Conservation (phyloP, 2,329 filamentous ascomycete species). For the Blumeria graminis region DNA sequence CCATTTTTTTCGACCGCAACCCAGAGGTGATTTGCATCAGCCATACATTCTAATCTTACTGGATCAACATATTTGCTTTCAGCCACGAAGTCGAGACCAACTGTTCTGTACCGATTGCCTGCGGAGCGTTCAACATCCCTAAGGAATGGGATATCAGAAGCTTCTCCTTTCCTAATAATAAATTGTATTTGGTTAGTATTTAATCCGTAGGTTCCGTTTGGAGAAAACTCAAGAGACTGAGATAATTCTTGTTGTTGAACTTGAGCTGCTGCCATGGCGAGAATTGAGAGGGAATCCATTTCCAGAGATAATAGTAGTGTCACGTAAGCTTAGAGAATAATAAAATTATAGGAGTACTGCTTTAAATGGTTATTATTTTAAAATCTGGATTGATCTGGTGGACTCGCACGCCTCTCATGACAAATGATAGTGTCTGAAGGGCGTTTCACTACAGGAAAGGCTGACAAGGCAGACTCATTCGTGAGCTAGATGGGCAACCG, state of each 20-base stretch:
- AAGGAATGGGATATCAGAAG: conserved; percentile 11
- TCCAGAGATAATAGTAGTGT: too few species aligned
- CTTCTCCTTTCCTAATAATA: conserved; percentile 9
- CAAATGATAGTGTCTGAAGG: too few species aligned
- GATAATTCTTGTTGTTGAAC: conserved; percentile 8
- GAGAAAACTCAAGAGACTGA: not conserved
- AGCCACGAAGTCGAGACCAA: conserved; percentile 8
- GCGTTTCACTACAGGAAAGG: too few species aligned
- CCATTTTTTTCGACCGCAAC: conserved; percentile 10
- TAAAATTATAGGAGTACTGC: too few species aligned
- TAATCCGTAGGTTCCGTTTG: not conserved
- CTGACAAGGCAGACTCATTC: too few species aligned
- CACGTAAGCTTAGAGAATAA: too few species aligned
- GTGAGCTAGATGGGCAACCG: too few species aligned
- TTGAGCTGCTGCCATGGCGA: conserved; percentile 11
- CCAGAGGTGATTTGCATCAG: conserved; percentile 11
- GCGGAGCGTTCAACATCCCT: conserved; percentile 13
- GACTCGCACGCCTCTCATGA: too few species aligned
- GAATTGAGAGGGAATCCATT: conserved; percentile 11
- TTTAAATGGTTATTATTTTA: too few species aligned
- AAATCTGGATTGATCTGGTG: too few species aligned
- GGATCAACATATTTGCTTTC: conserved; percentile 10
- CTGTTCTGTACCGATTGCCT: conserved; percentile 10
- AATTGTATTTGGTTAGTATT: conserved; percentile 5
- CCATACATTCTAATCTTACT: conserved; percentile 7